Conservation (phyloP, 2,329 filamentous ascomycete species). For the Phaeosphaeriaceae sp. region DNA sequence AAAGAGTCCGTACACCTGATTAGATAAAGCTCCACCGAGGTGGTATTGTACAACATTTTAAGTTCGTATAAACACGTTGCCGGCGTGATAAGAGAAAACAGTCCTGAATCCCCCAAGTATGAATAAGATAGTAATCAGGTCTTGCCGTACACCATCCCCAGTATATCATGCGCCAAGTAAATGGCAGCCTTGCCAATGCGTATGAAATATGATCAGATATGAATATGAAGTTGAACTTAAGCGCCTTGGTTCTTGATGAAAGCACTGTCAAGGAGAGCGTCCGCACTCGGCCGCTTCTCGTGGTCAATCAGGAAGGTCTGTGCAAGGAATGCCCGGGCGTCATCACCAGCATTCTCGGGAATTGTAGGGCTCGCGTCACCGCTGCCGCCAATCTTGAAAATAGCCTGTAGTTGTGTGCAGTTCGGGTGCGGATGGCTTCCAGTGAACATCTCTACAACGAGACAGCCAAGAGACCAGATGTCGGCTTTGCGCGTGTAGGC, state of each 20-base stretch:
- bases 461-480: conserved; percentile 96
- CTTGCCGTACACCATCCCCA: background rate
- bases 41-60: conserved; percentile 19
- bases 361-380: conserved; percentile 86
- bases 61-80: conserved; percentile 19
- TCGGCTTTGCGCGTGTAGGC: conserved; percentile 98
- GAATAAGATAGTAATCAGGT: background rate
- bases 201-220: background rate
- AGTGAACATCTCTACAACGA: conserved; percentile 99
- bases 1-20: conserved; percentile 1
- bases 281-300: conserved; percentile 87
- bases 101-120: background rate
- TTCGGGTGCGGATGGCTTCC: conserved; percentile 95
- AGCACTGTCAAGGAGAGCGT: conserved; percentile 83
- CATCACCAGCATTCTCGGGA: conserved; percentile 83
- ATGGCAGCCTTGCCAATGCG: background rate
- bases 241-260: conserved; percentile 75
- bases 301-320: conserved; percentile 97
- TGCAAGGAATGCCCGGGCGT: conserved; percentile 81
- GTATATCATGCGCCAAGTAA: conserved; percentile 4
- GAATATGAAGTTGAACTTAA: conserved; percentile 17
- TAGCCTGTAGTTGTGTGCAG: conserved; percentile 95
- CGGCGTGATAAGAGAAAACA: conserved; percentile 13
- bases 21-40: background rate
- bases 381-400: conserved; percentile 92